Evolutionary conservation across 768 basidiomycete species (phyloP).

Genomic region (Rickenella mellea): DNA sequence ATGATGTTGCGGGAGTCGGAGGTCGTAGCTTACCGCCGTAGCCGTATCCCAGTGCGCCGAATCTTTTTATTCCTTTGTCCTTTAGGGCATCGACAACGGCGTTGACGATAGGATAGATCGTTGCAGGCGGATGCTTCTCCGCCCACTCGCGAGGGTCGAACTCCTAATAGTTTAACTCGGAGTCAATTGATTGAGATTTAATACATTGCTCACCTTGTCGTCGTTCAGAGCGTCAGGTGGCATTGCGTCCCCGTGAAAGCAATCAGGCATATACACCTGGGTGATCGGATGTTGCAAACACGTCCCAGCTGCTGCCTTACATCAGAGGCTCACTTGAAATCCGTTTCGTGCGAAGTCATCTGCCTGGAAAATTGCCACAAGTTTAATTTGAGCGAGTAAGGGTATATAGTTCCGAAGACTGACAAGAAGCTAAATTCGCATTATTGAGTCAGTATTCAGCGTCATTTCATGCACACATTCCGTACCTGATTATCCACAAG

Average conservation of each 20-base stretch:
- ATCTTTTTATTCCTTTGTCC: constrained; percentile 42
- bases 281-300: no score
- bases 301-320: no score
- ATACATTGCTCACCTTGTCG: constrained; percentile 7
- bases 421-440: constrained; percentile 14
- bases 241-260: constrained; percentile 26
- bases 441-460: not conserved
- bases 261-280: constrained; percentile 23
- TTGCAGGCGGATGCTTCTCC: constrained; percentile 25
- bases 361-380: constrained; percentile 15
- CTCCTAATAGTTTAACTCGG: no score
- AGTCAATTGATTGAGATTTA: not conserved
- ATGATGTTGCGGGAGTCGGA: not conserved
- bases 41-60: constrained; percentile 64
- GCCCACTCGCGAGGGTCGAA: constrained; percentile 38
- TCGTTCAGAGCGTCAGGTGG: constrained; percentile 13
- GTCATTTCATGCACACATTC: not conserved
- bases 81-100: constrained; percentile 49
- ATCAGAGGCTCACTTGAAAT: no score
- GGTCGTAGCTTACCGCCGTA: constrained; percentile 40
- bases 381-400: no score
- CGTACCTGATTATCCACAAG: constrained; percentile 36
- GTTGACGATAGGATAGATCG: constrained; percentile 40
- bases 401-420: not conserved
- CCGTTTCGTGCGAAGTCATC: constrained; percentile 31